phyloP scores from a whole-genome alignment of 2,329 filamentous ascomycete genomes.

The Aspergillus aculeatinus region DNA sequence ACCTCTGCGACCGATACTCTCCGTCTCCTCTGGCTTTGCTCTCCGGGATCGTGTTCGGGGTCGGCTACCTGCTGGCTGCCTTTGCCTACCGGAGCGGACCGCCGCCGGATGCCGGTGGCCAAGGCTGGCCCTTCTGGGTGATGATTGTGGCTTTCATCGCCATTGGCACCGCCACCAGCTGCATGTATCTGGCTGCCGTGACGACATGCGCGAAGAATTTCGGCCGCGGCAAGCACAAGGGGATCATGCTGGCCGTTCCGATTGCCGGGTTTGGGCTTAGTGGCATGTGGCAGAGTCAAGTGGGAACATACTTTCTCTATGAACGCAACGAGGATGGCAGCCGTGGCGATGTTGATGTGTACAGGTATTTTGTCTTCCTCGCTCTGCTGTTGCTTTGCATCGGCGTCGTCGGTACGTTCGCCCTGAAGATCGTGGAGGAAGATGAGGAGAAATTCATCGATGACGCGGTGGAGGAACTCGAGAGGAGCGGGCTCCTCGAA shows the following conservation, averaged over 20 bases:
- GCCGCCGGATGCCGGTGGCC: conserved; percentile 50
- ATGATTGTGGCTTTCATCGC: conserved; percentile 85
- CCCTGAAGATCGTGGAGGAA: conserved; percentile 77
- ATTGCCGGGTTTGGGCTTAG: conserved; percentile 92
- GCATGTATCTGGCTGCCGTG: conserved; percentile 88
- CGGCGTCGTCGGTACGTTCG: conserved; percentile 71
- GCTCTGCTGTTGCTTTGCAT: conserved; percentile 67
- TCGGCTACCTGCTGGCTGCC: conserved; percentile 81
- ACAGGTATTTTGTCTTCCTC: conserved; percentile 84
- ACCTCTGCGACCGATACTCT: conserved; percentile 84
- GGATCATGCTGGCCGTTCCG: conserved; percentile 82
- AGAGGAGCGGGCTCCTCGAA: conserved; percentile 74
- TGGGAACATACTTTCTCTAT: conserved; percentile 75
- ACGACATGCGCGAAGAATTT: conserved; percentile 99
- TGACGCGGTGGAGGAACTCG: conserved; percentile 84
- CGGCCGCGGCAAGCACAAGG: conserved; percentile 80
- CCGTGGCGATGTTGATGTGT: conserved; percentile 66
- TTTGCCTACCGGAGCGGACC: conserved; percentile 67
- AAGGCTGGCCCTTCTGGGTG: conserved; percentile 70
- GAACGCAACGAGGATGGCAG: conserved; percentile 65
- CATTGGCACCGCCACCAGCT: conserved; percentile 79
- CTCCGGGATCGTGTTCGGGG: conserved; percentile 71
- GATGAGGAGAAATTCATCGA: conserved; percentile 76
- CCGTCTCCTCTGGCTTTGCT: conserved; percentile 73
- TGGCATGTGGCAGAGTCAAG: conserved; percentile 92